These are phyloP conservation scores for Sphaerulina musiva DNA, from an alignment of 2,329 filamentous ascomycete species.

Conservation along the genomic window DNA sequence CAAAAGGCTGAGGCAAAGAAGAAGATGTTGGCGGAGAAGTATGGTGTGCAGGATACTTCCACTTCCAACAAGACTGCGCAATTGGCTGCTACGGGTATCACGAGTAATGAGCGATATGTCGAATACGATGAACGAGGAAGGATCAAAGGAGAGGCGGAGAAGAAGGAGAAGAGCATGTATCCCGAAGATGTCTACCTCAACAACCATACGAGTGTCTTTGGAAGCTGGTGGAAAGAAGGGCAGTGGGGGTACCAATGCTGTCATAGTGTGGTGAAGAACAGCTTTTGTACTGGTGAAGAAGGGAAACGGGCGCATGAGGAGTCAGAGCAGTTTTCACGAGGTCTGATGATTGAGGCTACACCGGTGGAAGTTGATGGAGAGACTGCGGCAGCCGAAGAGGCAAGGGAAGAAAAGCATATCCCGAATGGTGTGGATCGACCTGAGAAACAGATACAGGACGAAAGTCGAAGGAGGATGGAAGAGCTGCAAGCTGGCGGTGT, in stretches of 20 bases:
- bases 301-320: conserved; percentile 76
- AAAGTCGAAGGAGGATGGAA: conserved; percentile 64
- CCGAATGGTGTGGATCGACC: conserved; percentile 40
- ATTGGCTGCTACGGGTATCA: conserved; percentile 58
- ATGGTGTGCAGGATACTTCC: conserved; percentile 62
- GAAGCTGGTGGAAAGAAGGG: conserved; percentile 95
- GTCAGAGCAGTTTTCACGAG: conserved; percentile 56
- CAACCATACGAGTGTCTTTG: conserved; percentile 91
- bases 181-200: conserved; percentile 78
- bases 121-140: conserved; percentile 89
- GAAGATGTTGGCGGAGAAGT: conserved; percentile 70
- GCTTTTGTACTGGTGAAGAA: conserved; percentile 90
- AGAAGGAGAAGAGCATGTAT: conserved; percentile 80
- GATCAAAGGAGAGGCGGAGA: conserved; percentile 79
- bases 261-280: conserved; percentile 89
- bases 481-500: conserved; percentile 68
- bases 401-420: conserved; percentile 37
- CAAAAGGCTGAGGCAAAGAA: conserved; percentile 60
- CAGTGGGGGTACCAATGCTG: conserved; percentile 96
- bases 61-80: conserved; percentile 50
- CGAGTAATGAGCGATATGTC: conserved; percentile 78
- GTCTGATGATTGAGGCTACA: conserved; percentile 36
- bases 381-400: conserved; percentile 41
- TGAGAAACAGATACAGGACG: conserved; percentile 38
- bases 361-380: conserved; percentile 34